Evolutionary conservation across 306 rosid species (phyloP), one percentile per base, ranked within the genome.

Genomic region (Citrullus mucosospermus): DNA sequence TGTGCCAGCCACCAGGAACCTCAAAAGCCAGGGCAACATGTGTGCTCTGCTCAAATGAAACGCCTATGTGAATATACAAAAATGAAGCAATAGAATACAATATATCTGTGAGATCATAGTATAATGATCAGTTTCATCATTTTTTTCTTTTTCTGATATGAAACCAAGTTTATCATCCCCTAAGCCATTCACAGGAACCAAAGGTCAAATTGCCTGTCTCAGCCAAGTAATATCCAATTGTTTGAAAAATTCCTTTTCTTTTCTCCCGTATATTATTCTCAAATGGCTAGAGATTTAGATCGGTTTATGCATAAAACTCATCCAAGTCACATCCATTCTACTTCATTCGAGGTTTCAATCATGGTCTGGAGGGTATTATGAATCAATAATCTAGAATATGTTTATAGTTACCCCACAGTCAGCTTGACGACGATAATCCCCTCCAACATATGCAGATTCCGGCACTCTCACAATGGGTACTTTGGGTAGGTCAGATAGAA

Each of bases 21-120:
- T 96, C 99, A 86, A 96, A 96, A 69, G 99, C 99, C 86, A 96
- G 88, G 77, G 97, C 99, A 88, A 96, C 53, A 78, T 96, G 99
- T 39, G 99, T 81, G 81, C 66, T 85, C 99, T 96, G 87, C 59
- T 25, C 69, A 32, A 58, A 76, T 61, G 69, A 81, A 80, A 41
- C 81, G 36, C 54, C 39, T 25, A 82, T 13, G 80, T 38, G 43
- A 62, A 83, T n/a, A 34, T 68, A 78, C 60, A 73, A 57, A 9
- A 57, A 44, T 4, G 36, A 22, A 78, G 78, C 22, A 43, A 41
- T 22, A 18, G 71, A 53, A 50, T 60, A 73, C 43, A 51, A 16
- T 14, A 51, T 30, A 73, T 53, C 25, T 50, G 25, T 15, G 58
- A 71, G 58, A 9, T 71, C 39, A 44, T 48, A 46, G 39, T 13